Evolutionary conservation across 2,329 filamentous ascomycete species (phyloP).

Genomic region (Microascus cirrosus): DNA sequence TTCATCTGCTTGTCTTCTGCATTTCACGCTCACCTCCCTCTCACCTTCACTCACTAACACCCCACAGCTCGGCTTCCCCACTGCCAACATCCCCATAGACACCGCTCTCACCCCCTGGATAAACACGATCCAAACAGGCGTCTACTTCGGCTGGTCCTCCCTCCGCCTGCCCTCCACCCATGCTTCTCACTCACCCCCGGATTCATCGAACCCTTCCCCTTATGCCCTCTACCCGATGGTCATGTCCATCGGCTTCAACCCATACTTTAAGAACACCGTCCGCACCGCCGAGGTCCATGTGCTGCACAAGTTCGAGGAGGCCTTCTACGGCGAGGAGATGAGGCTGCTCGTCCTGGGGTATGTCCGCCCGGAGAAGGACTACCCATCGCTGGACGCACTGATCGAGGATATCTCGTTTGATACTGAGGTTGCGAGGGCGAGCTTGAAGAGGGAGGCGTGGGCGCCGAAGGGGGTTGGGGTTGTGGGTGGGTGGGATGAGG

Average conservation of each 20-base stretch:
- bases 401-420: conserved; percentile 83
- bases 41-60: background rate
- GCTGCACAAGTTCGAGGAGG: conserved; percentile 60
- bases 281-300: conserved; percentile 86
- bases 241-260: conserved; percentile 93
- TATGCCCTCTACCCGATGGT: conserved; percentile 65
- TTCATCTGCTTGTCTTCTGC: too few relatives aligned
- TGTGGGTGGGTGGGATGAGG: conserved; percentile 15
- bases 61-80: conserved; percentile 79
- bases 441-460: conserved; percentile 58
- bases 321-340: conserved; percentile 80
- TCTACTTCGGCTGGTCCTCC: conserved; percentile 89
- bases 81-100: conserved; percentile 80
- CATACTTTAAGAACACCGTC: conserved; percentile 87
- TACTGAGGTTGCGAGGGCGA: conserved; percentile 69
- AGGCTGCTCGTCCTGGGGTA: conserved; percentile 75
- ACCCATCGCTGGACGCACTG: conserved; percentile 70
- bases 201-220: conserved; percentile 13
- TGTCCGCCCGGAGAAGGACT: conserved; percentile 83
- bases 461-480: conserved; percentile 26
- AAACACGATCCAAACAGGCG: conserved; percentile 56
- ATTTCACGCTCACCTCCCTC: background rate
- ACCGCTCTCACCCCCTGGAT: conserved; percentile 49
- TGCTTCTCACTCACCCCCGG: conserved; percentile 22
- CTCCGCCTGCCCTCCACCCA: conserved; percentile 46